Evolutionary conservation across 2,329 filamentous ascomycete genomes (phyloP), one percentile per base, ranked within the genome.

Genomic region (Cytospora chrysosperma): DNA sequence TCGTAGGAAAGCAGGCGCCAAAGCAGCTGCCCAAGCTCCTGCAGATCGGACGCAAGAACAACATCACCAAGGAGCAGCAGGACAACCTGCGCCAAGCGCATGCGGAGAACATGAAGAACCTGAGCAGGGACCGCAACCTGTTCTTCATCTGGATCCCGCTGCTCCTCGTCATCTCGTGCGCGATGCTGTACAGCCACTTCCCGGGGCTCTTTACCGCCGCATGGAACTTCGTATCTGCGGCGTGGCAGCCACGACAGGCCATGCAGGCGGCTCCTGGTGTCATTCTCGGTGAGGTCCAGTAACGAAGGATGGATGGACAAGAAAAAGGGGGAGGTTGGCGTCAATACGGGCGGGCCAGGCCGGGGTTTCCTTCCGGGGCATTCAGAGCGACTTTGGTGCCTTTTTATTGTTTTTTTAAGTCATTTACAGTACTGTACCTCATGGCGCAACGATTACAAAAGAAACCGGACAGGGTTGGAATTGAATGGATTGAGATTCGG

Each of bases 51-150:
- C 80, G 82, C 64, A 88, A 88, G 75, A 82, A 86, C 70, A 81
- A 81, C 61, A 86, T 89, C 64, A 88, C 86, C 32, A 83, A 82
- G 71, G 85, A 88, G 71, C 86, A 89, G 71, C 85, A 87, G 72
- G 85, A 87, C 68, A 85, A 85, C 68, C 80, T 89, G 67, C 78
- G 87, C 52, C 77, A 85, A 59, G 85, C 82, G 28, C 85, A 86
- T 67, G 83, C 86, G 62, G 80, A 82, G 72, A 88, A 85, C 72
- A 77, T 87, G 69, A 89, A 88, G 81, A 82, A 80, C 65, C 76
- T 88, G 65, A 82, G 85, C 68, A 84, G 83, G 64, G 87, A 90
- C 70, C 82, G 82, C 69, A 88, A 88, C 71, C 77, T 90, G 53
- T 89, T 88, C 77, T 87, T 88, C 68, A 81, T 90, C 70, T 90